Base-by-base conservation (phyloP, 768 basidiomycete species). In the Auricularia cornea region DNA sequence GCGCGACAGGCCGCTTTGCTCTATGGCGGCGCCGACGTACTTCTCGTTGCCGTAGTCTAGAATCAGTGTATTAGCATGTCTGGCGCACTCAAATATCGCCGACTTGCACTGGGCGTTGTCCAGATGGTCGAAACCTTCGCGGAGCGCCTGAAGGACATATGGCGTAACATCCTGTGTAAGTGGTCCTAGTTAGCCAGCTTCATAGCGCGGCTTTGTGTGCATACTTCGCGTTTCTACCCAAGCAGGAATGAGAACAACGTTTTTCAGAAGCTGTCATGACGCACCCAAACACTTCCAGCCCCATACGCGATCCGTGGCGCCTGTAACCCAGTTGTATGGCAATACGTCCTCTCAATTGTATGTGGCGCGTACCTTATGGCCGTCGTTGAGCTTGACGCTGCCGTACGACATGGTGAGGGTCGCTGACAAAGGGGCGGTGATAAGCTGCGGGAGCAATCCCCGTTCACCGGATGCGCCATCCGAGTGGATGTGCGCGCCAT, bases 271-370 rank as follows among this genome's bases (percentile, higher is more conserved):
- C 44, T 18, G 23, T 12, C 16, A 18, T 48, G 32, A 68, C 81
- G 60, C 66, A 84, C 87, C 86, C 59, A 89, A 70, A 69, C 87
- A 87, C 57, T 74, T 73, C 85, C 87, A 2, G 87, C 87, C 30
- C 86, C 87, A 68, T 84, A 86, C 65, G 80, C 86, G 57, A 89
- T 70, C 78, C 64, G 78, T 76, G 70, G 86, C 74, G 74, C 28
- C 54, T 57, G 8, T 26, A 48, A 18, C 6, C 44, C 10, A 26
- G 8, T 57, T 8, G 28, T 8, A 12, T 26, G 26, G 12, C 54
- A 26, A 4, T 10, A 29, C 8, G 10, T n/a, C 6, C 18, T 2
- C 23, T 6, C 26, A 6, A 20, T 26, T 57, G 18, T 6, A 52
- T 8, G 51, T 8, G 51, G 18, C 12, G 28, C 54, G 6, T 11